phyloP scores from a whole-genome alignment of 208 protist species.

The Leptomonas pyrrhocoris region DNA sequence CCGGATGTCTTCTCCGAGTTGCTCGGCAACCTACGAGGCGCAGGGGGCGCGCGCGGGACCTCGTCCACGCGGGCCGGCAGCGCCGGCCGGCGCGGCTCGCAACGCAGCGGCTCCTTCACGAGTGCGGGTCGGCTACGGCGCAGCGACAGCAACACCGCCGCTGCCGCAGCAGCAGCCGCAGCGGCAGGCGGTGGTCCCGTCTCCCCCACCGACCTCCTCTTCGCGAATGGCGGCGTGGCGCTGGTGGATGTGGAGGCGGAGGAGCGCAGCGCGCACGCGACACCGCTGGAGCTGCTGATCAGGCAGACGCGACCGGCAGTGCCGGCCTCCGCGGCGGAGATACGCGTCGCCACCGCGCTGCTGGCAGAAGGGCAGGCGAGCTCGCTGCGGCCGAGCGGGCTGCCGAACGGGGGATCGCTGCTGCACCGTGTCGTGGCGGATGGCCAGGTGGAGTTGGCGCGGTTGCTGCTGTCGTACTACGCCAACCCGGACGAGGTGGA shows the following conservation, averaged over 20 bases:
- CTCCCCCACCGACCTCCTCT: neutral
- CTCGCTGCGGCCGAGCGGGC: constrained; percentile 46
- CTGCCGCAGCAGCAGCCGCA: neutral
- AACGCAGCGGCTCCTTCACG: constrained; percentile 8
- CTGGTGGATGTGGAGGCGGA: constrained; percentile 68
- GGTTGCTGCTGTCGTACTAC: constrained; percentile 67
- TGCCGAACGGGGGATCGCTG: constrained; percentile 56
- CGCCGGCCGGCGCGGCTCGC: constrained; percentile 12
- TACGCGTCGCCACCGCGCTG: constrained; percentile 46
- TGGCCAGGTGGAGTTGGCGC: constrained; percentile 32
- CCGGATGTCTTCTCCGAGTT: constrained; percentile 20
- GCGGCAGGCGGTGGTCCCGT: constrained; percentile 1
- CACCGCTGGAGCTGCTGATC: constrained; percentile 78
- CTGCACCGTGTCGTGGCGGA: constrained; percentile 64
- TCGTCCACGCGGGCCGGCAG: constrained; percentile 9
- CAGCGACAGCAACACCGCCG: constrained; percentile 5
- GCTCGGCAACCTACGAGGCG: neutral
- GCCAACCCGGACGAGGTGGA: constrained; percentile 74
- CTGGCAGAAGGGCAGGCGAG: constrained; percentile 55
- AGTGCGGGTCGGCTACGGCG: neutral
- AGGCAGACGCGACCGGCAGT: constrained; percentile 15
- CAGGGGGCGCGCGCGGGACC: neutral
- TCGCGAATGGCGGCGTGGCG: constrained; percentile 14
- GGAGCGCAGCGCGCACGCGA: constrained; percentile 39
- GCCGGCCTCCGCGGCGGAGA: neutral